Evolutionary conservation across 2,329 filamentous ascomycete species (phyloP).

Genomic region (Pestalotiopsis fici): DNA sequence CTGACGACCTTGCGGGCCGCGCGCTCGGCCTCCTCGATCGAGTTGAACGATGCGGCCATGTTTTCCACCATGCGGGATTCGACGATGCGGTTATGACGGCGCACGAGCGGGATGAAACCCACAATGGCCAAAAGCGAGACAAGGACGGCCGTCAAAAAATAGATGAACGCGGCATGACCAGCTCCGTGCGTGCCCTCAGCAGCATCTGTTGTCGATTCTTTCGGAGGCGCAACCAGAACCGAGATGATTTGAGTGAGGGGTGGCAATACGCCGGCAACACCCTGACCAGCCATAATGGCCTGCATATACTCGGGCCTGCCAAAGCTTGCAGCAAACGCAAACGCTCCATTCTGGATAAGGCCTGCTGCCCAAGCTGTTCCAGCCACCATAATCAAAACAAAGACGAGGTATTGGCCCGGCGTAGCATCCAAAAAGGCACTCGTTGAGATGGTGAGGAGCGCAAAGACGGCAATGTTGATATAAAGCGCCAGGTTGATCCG

Average conservation of each 20-base stretch:
- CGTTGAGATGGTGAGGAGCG: slow-evolving; percentile 79
- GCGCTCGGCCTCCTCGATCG: slow-evolving; percentile 54
- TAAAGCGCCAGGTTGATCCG: slow-evolving; percentile 78
- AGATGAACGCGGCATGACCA: slow-evolving; percentile 78
- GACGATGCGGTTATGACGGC: slow-evolving; percentile 56
- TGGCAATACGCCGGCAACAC: slow-evolving; percentile 86
- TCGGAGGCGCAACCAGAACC: slow-evolving; percentile 63
- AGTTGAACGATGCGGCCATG: slow-evolving; percentile 51
- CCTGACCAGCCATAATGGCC: slow-evolving; percentile 94
- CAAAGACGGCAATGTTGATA: slow-evolving; percentile 77
- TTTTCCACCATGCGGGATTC: slow-evolving; percentile 48
- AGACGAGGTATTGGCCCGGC: slow-evolving; percentile 71
- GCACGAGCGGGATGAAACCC: slow-evolving; percentile 74
- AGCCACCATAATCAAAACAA: slow-evolving; percentile 81
- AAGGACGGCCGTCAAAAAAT: slow-evolving; percentile 84
- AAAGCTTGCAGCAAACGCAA: slow-evolving; percentile 87
- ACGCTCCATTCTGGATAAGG: slow-evolving; percentile 89
- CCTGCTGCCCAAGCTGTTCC: slow-evolving; percentile 78
- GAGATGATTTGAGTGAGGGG: slow-evolving; percentile 80
- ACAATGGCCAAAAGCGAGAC: slow-evolving; percentile 72
- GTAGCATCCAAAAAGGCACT: slow-evolving; percentile 63
- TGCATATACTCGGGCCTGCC: slow-evolving; percentile 88
- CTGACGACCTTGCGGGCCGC: slow-evolving; percentile 49
- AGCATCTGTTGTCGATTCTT: slow-evolving; percentile 34
- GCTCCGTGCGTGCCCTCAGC: slow-evolving; percentile 25